phyloP scores from a whole-genome alignment of 2,329 filamentous ascomycete genomes.

The Neocatenulostroma microsporum region DNA sequence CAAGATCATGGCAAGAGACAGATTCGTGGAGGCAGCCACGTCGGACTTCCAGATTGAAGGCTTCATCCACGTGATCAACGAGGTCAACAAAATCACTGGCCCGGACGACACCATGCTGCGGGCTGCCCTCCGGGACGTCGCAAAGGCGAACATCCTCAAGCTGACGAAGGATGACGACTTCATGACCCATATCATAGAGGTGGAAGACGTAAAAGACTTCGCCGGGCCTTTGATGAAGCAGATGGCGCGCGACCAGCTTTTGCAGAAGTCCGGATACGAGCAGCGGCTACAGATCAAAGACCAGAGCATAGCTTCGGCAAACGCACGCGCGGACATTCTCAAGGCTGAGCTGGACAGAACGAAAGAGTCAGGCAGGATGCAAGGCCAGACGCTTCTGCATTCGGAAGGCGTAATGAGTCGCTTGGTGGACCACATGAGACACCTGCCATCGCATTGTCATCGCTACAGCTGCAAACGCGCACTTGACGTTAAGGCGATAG shows the following conservation, averaged over 20 bases:
- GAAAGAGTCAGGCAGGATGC: too few relatives aligned
- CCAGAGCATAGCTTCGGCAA: too few relatives aligned
- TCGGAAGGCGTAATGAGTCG: too few relatives aligned
- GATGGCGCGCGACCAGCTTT: not conserved
- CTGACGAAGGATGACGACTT: conserved; percentile 4
- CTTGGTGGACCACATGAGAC: too few relatives aligned
- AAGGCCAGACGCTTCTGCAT: too few relatives aligned
- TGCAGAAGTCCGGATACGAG: not conserved
- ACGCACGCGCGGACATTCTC: too few relatives aligned
- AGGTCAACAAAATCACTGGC: conserved; percentile 5
- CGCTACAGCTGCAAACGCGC: too few relatives aligned
- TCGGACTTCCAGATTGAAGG: conserved; percentile 1
- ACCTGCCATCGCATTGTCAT: too few relatives aligned
- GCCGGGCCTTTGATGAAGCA: conserved; percentile 1
- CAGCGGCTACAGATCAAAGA: not conserved
- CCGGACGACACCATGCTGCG: conserved; percentile 10
- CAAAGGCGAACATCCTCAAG: not conserved
- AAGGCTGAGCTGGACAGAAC: too few relatives aligned
- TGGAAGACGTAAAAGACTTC: conserved; percentile 3
- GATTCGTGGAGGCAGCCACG: conserved; percentile 5
- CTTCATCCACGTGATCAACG: conserved; percentile 11
- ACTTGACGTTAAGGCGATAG: too few relatives aligned
- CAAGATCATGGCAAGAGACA: conserved; percentile 4
- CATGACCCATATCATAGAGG: conserved; percentile 2
- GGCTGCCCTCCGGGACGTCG: conserved; percentile 38